Conservation (phyloP, 306 rosid species). For the Cucurbita maxima region DNA sequence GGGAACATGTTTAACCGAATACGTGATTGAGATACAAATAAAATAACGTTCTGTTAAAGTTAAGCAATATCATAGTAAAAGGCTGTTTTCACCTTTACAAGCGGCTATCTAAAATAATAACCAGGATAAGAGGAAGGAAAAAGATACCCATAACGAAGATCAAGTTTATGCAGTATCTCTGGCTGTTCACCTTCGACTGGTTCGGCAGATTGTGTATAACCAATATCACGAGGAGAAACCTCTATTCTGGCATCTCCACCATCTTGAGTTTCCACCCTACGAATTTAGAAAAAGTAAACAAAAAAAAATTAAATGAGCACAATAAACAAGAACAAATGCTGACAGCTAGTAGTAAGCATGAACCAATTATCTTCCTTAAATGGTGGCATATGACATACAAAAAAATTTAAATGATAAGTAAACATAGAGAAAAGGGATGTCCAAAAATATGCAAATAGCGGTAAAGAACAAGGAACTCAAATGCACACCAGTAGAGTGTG, state of each 20-base stretch:
- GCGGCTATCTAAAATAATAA: background rate
- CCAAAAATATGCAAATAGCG: background rate
- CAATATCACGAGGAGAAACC: constrained; percentile 85
- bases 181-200: constrained; percentile 55
- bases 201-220: constrained; percentile 76
- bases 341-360: background rate
- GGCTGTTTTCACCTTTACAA: background rate
- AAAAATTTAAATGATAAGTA: background rate
- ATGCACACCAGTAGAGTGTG: constrained; percentile 66
- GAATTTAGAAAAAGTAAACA: constrained; percentile 19
- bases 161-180: constrained; percentile 64
- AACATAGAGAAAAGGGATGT: background rate
- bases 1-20: background rate
- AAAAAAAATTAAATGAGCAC: background rate
- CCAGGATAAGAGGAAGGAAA: background rate
- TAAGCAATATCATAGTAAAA: background rate
- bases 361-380: background rate
- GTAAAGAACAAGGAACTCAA: constrained; percentile 8
- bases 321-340: background rate
- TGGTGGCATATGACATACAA: background rate
- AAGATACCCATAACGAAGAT: constrained; percentile 89
- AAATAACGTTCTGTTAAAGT: background rate
- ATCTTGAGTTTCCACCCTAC: constrained; percentile 96
- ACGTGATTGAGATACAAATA: background rate
- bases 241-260: constrained; percentile 94